Evolutionary conservation across 2,329 filamentous ascomycete genomes (phyloP), one percentile per base, ranked within the genome.

Genomic region (Mariannaea sp.): DNA sequence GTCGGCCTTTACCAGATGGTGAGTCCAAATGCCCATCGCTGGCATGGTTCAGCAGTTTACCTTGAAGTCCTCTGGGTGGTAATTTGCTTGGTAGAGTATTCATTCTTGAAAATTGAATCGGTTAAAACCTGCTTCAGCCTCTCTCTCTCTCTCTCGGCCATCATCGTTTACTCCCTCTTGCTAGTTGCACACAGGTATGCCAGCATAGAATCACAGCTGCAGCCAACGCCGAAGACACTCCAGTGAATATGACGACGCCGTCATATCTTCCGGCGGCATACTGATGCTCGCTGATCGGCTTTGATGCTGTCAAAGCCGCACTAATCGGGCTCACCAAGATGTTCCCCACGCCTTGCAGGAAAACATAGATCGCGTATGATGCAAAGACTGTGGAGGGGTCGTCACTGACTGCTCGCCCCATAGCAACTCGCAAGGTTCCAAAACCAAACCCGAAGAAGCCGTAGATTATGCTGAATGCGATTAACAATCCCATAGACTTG

Each of bases 381-480:
- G 51, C 52, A n/a, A 49, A 49, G 7, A 33, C 48, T 3, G 56
- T 32, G 2, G 49, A 53, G 7, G 51, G 36, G n/a, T 60, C 58
- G 14, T 51, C 41, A 19, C 38, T 56, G 17, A 60, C 36, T 0
- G 49, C 48, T 4, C 46, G 48, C 7, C 49, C 41, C 46, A 60
- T 55, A 10, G 47, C 39, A 3, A 51, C 49, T 13, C 59, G 55
- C 22, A 58, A 41, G n/a, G 53, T 54, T 12, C 45, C 50, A 24
- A 57, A 65, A 1, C 59, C 60, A 3, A 54, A 57, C 0, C 77
- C 78, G 52, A 83, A 84, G 69, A 83, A 82, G 4, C 81, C 82
- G 61, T 80, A 85, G 0, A 75, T 68, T 3, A 81, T 61, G 2
- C 76, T 73, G 60, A 84, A 85, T 0, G 76, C 52, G 0, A 78